Base-by-base conservation (phyloP, 2,329 filamentous ascomycete genomes). In the Arthrobotrys conoides region DNA sequence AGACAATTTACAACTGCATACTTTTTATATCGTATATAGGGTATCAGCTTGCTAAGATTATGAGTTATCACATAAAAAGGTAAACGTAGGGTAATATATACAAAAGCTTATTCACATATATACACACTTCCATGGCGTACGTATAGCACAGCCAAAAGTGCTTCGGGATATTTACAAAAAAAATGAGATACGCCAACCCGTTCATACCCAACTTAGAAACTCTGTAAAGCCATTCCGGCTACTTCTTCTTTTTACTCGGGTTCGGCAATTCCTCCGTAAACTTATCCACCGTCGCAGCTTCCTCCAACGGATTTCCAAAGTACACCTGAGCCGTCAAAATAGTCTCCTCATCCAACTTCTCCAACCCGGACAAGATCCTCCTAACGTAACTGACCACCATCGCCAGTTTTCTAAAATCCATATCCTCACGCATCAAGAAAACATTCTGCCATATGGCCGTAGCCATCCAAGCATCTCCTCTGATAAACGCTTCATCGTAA, bases 361-460 rank as follows among this genome's bases (percentile, higher is more conserved):
- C 88, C 80, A 92, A 83, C 71, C 86, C 86, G 71, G 85, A 85
- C 48, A 91, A 80, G 64, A 89, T 87, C 80, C 87, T 86, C 76
- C 90, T 86, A 85, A 92, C 87, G 83, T 90, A 92, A 38, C 86
- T 87, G 24, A 91, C 89, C 67, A 93, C 88, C 76, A 86, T 84
- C 3, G 89, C 90, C 71, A 93, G 83, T 81, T 88, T 87, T 61
- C 85, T 85, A 82, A 90, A 86, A 84, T 92, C 89, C 18, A 91
- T 87, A 70, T 91, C 87, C 75, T 89, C 87, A 55, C 86, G 86
- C 22, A 89, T 93, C 86, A 95, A 94, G 87, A 93, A 97, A 71
- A 99, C 83, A 85, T 98, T 98, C 83, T 96, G 89, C 96, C 96
- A 99, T 59, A 99, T 87, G 8, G 96, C 96, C 49, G 92, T 88